These are phyloP conservation scores for Candida nitratophila DNA, from an alignment of 805 yeast genomes.

Conservation along the genomic window DNA sequence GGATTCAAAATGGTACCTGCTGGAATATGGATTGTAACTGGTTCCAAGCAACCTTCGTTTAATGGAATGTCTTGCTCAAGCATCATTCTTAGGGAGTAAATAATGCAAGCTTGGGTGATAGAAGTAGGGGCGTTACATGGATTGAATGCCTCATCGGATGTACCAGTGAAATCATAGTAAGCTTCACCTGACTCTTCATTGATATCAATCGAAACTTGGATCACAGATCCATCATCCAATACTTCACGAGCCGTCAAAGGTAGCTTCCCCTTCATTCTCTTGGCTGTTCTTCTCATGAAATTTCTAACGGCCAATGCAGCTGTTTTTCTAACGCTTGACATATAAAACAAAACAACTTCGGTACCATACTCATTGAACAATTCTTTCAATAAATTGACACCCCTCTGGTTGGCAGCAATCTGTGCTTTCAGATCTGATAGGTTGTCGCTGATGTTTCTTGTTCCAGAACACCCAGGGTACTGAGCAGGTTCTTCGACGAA, in stretches of 20 bases:
- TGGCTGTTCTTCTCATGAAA: slow-evolving; percentile 28
- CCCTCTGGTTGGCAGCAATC: slow-evolving; percentile 45
- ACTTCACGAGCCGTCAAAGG: slow-evolving; percentile 39
- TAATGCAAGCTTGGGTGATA: slow-evolving; percentile 45
- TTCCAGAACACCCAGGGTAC: slow-evolving; percentile 47
- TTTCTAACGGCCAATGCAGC: slow-evolving; percentile 41
- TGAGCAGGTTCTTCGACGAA: slow-evolving; percentile 43
- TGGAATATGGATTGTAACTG: slow-evolving; percentile 21
- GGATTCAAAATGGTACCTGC: slow-evolving; percentile 28
- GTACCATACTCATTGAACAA: slow-evolving; percentile 37
- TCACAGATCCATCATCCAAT: slow-evolving; percentile 51
- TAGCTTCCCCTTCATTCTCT: slow-evolving; percentile 26
- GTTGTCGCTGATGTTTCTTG: slow-evolving; percentile 48
- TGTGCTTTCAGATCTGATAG: slow-evolving; percentile 43
- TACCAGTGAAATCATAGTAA: slow-evolving; percentile 45
- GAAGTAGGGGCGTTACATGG: slow-evolving; percentile 50
- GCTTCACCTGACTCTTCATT: slow-evolving; percentile 33
- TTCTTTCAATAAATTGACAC: slow-evolving; percentile 35
- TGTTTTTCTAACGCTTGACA: slow-evolving; percentile 37
- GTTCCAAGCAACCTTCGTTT: slow-evolving; percentile 42
- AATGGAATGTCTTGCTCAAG: slow-evolving; percentile 50
- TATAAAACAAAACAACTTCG: slow-evolving; percentile 37
- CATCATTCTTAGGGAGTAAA: slow-evolving; percentile 43
- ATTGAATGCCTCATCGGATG: slow-evolving; percentile 45
- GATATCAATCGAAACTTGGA: slow-evolving; percentile 35